Evolutionary conservation across 495 filamentous ascomycete genomes (phyloP).

Genomic region (Tuber microsphaerosporum): DNA sequence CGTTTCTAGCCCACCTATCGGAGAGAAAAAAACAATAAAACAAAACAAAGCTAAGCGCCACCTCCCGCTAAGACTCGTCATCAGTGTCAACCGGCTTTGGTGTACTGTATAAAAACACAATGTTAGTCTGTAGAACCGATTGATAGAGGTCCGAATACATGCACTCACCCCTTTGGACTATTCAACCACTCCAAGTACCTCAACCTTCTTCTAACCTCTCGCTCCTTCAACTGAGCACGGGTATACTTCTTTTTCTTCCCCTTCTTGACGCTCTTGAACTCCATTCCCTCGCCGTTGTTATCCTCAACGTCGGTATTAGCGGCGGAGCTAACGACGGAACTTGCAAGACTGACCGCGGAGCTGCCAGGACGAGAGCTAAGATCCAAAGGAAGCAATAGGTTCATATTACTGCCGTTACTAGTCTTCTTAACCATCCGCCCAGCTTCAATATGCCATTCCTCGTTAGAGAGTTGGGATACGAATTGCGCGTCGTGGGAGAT

Average conservation of each 20-base stretch:
- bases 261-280: conserved; percentile 73
- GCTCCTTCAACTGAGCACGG: conserved; percentile 86
- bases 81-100: conserved; percentile 72
- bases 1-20: background rate
- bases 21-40: background rate
- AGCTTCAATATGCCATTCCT: conserved; percentile 89
- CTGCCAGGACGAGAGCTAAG: conserved; percentile 43
- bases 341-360: conserved; percentile 53
- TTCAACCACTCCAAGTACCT: conserved; percentile 94
- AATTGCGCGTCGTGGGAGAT: conserved; percentile 99
- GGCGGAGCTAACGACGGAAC: conserved; percentile 57
- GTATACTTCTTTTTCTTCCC: conserved; percentile 97
- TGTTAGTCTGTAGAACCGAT: conserved; percentile 37
- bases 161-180: conserved; percentile 48
- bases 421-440: conserved; percentile 61
- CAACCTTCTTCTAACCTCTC: conserved; percentile 76
- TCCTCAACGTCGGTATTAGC: conserved; percentile 83
- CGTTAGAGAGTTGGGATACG: conserved; percentile 83
- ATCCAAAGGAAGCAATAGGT: conserved; percentile 39
- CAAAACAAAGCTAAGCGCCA: background rate
- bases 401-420: conserved; percentile 45
- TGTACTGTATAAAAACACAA: conserved; percentile 56
- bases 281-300: conserved; percentile 58
- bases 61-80: conserved; percentile 50
- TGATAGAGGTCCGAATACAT: conserved; percentile 6